Base-by-base conservation (phyloP, 2,329 filamentous ascomycete species). In the Pseudogymnoascus sp. region DNA sequence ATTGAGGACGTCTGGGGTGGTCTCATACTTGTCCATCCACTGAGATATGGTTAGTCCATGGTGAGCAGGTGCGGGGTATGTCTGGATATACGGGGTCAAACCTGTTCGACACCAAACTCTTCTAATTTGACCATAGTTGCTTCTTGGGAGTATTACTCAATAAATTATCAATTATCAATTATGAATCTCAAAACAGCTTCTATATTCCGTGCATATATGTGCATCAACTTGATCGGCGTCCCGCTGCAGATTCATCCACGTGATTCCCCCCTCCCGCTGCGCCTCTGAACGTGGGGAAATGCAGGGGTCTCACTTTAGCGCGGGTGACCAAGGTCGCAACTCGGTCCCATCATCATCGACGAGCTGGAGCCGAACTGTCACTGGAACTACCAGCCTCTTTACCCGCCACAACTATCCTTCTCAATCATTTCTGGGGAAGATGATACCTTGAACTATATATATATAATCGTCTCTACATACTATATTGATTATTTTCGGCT, bases 1-100 rank as follows among this genome's bases (percentile, higher is more conserved):
- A 72, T 95, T 92, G 72, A 86, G 71, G 1, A 82, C 79, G 4
- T 77, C 78, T 0, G 81, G 80, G 2, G 79, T 84, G 7, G 68
- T 77, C 70, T 86, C 82, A 65, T 84, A 84, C 61, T 77, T 74
- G 72, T 85, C 81, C 82, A 87, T 86, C 84, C 84, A 87, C 73
- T 84, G 74, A 15, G 21, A 58, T 27, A 58, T 52, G 9, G 61
- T 67, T 59, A 64, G 63, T 37, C 21, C 27, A 55, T 18, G 48
- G 48, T 33, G n/a, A 18, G 15, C 15, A 12, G n/a, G 18, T 52
- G 31, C 31, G 27, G 27, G 45, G n/a, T 33, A 55, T 33, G 15
- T 55, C 29, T 21, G 37, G 58, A 40, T 59, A 10, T 37, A 39
- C 35, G 58, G 37, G n/a, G 58, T 15, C 33, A 40, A 37, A 59